Evolutionary conservation across 2,329 filamentous ascomycete species (phyloP).

Genomic region (Pseudogymnoascus sp.): DNA sequence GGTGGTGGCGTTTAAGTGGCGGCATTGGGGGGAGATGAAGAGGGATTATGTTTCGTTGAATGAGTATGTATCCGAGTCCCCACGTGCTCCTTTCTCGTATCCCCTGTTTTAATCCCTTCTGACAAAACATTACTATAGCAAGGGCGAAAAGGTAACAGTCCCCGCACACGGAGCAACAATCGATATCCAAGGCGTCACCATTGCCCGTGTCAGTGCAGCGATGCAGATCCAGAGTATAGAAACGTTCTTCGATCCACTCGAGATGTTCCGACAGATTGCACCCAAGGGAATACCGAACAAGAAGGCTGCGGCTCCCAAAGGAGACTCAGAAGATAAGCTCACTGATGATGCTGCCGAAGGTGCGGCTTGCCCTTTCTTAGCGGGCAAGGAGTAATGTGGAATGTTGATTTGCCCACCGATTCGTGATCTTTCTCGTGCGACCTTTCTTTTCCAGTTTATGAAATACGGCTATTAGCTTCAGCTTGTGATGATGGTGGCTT

Average conservation of each 20-base stretch:
- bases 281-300: conserved; percentile 30
- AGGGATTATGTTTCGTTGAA: conserved; percentile 58
- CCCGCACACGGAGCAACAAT: conserved; percentile 53
- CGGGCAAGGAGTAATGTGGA: not conserved
- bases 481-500: not conserved
- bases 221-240: conserved; percentile 50
- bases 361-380: not conserved
- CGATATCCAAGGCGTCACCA: conserved; percentile 55
- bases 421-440: not conserved
- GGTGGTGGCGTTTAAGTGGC: conserved; percentile 54
- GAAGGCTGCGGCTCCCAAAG: not conserved
- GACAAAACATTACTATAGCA: conserved; percentile 31
- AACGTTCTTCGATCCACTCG: conserved; percentile 57
- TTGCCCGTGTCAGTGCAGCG: conserved; percentile 53
- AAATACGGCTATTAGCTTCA: not conserved
- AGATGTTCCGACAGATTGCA: conserved; percentile 59
- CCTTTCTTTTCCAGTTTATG: not conserved
- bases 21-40: conserved; percentile 61
- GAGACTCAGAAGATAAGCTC: not conserved
- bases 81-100: not conserved
- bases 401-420: not conserved
- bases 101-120: not conserved
- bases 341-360: not conserved
- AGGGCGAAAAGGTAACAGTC: conserved; percentile 53
- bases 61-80: conserved; percentile 37